These are phyloP conservation scores for Betula pendula DNA, from an alignment of 306 rosid genomes.

Conservation along the genomic window DNA sequence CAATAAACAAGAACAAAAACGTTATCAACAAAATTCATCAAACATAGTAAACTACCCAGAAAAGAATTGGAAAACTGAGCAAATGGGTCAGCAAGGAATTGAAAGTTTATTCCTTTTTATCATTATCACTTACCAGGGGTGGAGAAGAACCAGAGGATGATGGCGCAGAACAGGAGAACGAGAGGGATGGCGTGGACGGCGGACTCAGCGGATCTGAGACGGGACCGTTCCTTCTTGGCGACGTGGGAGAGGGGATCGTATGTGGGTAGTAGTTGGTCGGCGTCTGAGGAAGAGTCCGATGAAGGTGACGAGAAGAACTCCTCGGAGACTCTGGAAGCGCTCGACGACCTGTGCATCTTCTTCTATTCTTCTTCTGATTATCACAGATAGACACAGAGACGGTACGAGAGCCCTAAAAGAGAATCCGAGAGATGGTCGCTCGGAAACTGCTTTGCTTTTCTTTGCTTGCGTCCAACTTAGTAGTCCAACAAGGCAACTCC, in stretches of 20 bases:
- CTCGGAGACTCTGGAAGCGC: conserved; percentile 27
- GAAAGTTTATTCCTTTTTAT: background rate
- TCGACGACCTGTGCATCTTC: conserved; percentile 52
- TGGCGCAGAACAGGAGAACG: conserved; percentile 66
- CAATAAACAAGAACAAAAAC: background rate
- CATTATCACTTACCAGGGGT: conserved; percentile 25
- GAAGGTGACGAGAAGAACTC: conserved; percentile 14
- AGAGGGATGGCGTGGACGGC: conserved; percentile 83
- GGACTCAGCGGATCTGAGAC: conserved; percentile 60
- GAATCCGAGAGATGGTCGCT: too few relatives aligned
- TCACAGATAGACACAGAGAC: background rate
- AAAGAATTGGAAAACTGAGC: background rate
- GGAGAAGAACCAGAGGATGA: conserved; percentile 94
- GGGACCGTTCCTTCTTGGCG: conserved; percentile 53
- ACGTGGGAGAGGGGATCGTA: conserved; percentile 77
- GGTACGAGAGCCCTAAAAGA: background rate
- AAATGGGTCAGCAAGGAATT: background rate
- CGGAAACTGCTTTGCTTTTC: too few relatives aligned
- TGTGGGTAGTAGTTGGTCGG: conserved; percentile 53
- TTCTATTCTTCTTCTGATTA: background rate
- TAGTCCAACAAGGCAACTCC: too few relatives aligned
- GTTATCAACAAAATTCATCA: background rate
- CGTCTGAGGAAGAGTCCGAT: conserved; percentile 18
- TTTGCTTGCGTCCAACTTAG: too few relatives aligned
- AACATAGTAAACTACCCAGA: background rate